Evolutionary conservation across 2,329 filamentous ascomycete species (phyloP).

Genomic region (Huntiella abstrusa): DNA sequence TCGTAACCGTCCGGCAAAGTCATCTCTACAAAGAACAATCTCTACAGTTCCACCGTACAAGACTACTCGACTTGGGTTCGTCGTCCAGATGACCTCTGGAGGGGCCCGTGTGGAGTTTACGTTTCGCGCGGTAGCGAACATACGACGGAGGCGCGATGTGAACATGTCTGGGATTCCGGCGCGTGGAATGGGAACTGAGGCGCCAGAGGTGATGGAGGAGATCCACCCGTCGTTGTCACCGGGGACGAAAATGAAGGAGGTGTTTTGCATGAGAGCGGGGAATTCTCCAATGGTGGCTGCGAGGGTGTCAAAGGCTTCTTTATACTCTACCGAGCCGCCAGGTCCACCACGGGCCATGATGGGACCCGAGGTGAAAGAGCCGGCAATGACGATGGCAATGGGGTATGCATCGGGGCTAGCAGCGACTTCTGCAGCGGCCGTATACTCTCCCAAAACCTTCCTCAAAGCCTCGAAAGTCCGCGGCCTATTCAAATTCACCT

Average conservation of each 20-base stretch:
- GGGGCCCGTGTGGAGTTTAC: constrained; percentile 30
- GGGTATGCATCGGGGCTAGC: constrained; percentile 47
- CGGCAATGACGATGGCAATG: constrained; percentile 63
- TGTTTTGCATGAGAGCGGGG: constrained; percentile 55
- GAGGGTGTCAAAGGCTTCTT: constrained; percentile 83
- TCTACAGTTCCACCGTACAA: constrained; percentile 82
- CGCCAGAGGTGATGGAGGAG: constrained; percentile 63
- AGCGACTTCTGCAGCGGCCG: constrained; percentile 38
- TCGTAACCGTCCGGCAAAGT: constrained; percentile 61
- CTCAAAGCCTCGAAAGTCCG: constrained; percentile 63
- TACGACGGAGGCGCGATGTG: constrained; percentile 66
- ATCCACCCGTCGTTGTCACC: constrained; percentile 97
- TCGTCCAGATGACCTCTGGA: constrained; percentile 71
- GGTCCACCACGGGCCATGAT: constrained; percentile 50
- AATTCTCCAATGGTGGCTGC: constrained; percentile 71
- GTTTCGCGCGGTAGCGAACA: constrained; percentile 59
- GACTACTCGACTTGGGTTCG: constrained; percentile 64
- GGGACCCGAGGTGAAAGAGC: constrained; percentile 57
- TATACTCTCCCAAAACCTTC: constrained; percentile 60
- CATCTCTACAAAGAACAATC: constrained; percentile 71
- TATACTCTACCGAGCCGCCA: constrained; percentile 74
- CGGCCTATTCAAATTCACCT: constrained; percentile 72
- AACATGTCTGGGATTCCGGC: constrained; percentile 71
- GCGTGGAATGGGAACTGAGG: constrained; percentile 49
- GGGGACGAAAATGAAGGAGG: constrained; percentile 81